A percentile compares a stretch with the other conserved stretches of the same genome.
Conservation (phyloP, 2,329 filamentous ascomycete species). For the Colletotrichum eremochloae region DNA sequence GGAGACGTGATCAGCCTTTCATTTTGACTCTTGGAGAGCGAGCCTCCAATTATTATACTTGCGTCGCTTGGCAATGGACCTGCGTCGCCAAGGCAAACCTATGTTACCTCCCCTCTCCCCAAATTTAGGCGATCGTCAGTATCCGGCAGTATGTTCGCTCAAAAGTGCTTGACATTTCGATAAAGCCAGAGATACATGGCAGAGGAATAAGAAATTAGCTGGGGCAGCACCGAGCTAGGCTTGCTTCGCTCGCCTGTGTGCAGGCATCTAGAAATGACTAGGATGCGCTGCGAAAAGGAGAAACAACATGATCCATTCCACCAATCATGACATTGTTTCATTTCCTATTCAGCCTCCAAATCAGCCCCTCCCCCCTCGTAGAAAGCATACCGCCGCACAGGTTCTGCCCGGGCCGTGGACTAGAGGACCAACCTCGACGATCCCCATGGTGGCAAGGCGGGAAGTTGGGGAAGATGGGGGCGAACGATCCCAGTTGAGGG, state of each 20-base stretch:
- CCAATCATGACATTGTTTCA: slow-evolving; percentile 26
- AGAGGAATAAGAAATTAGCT: slow-evolving; percentile 9
- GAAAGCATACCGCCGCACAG: slow-evolving; percentile 25
- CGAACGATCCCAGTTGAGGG: slow-evolving; percentile 16
- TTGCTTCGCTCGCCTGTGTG: slow-evolving; percentile 16
- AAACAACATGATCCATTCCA: slow-evolving; percentile 32
- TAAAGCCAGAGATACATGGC: slow-evolving; percentile 22
- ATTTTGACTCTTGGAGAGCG: slow-evolving; percentile 16
- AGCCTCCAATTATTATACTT: slow-evolving; percentile 38
- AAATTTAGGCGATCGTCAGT: neutral
- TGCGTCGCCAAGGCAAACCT: slow-evolving; percentile 32
- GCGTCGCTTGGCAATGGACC: slow-evolving; percentile 29
- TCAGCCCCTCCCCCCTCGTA: slow-evolving; percentile 21
- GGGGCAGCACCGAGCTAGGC: slow-evolving; percentile 20
- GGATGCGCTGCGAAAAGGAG: slow-evolving; percentile 28
- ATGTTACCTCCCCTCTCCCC: neutral
- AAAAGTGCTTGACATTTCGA: neutral
- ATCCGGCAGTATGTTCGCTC: neutral
- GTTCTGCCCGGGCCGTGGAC: slow-evolving; percentile 1
- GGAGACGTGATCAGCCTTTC: slow-evolving; percentile 31
- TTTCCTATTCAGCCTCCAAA: slow-evolving; percentile 4
- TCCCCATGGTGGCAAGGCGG: slow-evolving; percentile 5
- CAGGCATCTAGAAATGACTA: slow-evolving; percentile 35
- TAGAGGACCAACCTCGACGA: slow-evolving; percentile 3
- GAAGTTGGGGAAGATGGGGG: slow-evolving; percentile 32